Percentiles rank a stretch among this genome's conserved stretches.
phyloP scores from a whole-genome alignment of 345 rosid species.

The Noccaea caerulescens region DNA sequence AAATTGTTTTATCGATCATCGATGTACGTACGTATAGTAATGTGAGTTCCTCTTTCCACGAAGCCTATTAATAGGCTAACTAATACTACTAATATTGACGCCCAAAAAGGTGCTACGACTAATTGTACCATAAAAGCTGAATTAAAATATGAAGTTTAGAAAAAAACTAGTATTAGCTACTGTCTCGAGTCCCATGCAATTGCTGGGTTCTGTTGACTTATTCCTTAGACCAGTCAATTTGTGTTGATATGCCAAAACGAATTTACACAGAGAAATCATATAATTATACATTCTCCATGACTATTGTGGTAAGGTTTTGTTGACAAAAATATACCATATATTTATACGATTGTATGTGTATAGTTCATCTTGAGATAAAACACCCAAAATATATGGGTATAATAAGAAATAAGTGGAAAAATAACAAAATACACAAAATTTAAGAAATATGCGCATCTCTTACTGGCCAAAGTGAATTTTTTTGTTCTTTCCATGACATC shows the following conservation, averaged over 20 bases:
- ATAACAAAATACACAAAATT: neutral
- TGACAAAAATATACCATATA: neutral
- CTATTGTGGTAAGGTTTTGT: neutral
- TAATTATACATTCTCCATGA: neutral
- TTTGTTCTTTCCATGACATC: neutral
- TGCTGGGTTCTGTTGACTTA: constrained; percentile 38
- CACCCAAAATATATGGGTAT: neutral
- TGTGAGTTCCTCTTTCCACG: constrained; percentile 27
- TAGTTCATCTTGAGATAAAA: neutral
- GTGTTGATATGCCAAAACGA: neutral
- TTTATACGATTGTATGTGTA: neutral
- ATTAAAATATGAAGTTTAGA: neutral
- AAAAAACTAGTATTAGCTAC: constrained; percentile 12
- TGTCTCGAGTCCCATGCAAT: constrained; percentile 48
- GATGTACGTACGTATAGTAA: neutral
- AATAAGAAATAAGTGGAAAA: neutral
- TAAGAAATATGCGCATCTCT: constrained; percentile 4
- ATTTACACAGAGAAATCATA: neutral
- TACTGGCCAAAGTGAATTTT: constrained; percentile 17
- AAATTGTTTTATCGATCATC: constrained; percentile 16
- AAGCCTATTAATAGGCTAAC: constrained; percentile 23
- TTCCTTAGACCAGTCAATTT: constrained; percentile 34
- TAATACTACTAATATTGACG: constrained; percentile 22
- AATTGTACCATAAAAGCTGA: constrained; percentile 33
- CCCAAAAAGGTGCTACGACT: constrained; percentile 29